Percentiles rank a stretch among this genome's conserved stretches.
Evolutionary conservation across 495 filamentous ascomycete genomes (phyloP).

Genomic region (Chaetomium tenue): DNA sequence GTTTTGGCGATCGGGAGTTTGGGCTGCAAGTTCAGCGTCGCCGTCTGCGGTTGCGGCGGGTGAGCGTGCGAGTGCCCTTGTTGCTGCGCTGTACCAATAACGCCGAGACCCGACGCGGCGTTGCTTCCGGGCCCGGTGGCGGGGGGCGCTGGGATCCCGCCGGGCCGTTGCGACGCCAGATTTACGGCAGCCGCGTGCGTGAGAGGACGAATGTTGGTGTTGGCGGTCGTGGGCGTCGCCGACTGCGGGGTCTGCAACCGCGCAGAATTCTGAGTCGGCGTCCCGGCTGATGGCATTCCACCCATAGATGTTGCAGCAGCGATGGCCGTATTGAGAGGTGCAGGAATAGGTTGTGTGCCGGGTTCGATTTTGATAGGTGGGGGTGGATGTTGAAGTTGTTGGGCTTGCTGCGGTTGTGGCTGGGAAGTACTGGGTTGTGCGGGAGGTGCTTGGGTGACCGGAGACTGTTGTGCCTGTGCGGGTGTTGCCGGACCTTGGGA

Average conservation of each 20-base stretch:
- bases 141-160: conserved; percentile 31
- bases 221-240: conserved; percentile 45
- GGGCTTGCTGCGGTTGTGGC: conserved; percentile 18
- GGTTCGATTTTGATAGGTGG: conserved; percentile 44
- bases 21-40: conserved; percentile 43
- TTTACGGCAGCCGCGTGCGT: conserved; percentile 48
- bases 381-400: conserved; percentile 27
- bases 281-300: conserved; percentile 41
- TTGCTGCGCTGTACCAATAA: conserved; percentile 35
- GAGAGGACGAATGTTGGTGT: conserved; percentile 44
- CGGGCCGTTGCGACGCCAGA: conserved; percentile 45
- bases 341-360: conserved; percentile 37
- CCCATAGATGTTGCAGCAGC: conserved; percentile 40
- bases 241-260: conserved; percentile 50
- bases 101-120: conserved; percentile 36
- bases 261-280: conserved; percentile 45
- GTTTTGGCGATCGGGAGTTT: conserved; percentile 78
- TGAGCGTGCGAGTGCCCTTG: conserved; percentile 57
- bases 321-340: conserved; percentile 49
- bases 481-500: conserved; percentile 26
- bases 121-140: conserved; percentile 13
- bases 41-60: conserved; percentile 38
- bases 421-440: conserved; percentile 14
- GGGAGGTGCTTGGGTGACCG: conserved; percentile 22
- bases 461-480: conserved; percentile 27